phyloP scores from a whole-genome alignment of 768 basidiomycete genomes.

The Phylloporus arenicola region DNA sequence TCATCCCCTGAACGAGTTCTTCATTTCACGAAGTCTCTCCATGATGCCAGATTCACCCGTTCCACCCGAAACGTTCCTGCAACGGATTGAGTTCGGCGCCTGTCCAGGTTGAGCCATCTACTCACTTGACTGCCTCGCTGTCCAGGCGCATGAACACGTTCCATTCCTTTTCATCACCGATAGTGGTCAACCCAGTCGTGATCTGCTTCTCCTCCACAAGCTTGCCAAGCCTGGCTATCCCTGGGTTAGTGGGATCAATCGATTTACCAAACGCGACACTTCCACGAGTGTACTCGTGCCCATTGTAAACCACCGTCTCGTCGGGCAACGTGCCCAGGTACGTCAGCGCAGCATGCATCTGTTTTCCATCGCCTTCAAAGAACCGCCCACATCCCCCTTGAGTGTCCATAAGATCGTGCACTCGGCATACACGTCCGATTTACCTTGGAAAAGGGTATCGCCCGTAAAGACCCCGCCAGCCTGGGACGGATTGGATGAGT shows the following conservation, averaged over 20 bases:
- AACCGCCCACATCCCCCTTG: slow-evolving; percentile 87
- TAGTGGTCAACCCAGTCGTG: slow-evolving; percentile 81
- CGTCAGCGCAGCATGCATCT: slow-evolving; percentile 75
- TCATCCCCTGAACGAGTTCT: slow-evolving; percentile 78
- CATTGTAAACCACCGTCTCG: slow-evolving; percentile 77
- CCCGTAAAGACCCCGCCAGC: slow-evolving; percentile 88
- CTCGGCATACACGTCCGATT: not conserved
- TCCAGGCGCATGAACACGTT: slow-evolving; percentile 90
- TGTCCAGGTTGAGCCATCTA: slow-evolving; percentile 3
- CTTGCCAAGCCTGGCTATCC: slow-evolving; percentile 51
- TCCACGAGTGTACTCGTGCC: slow-evolving; percentile 86
- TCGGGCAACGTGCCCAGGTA: slow-evolving; percentile 70
- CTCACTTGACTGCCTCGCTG: slow-evolving; percentile 59
- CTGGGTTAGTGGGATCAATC: slow-evolving; percentile 59
- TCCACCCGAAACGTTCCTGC: slow-evolving; percentile 48
- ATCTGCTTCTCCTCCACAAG: slow-evolving; percentile 54
- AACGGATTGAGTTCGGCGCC: not conserved
- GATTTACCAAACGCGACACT: slow-evolving; percentile 67
- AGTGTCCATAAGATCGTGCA: not conserved
- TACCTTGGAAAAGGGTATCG: slow-evolving; percentile 76
- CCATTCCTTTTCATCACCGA: slow-evolving; percentile 91
- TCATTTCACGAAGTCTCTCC: slow-evolving; percentile 70
- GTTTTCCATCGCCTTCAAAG: slow-evolving; percentile 77
- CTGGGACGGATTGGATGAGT: slow-evolving; percentile 38
- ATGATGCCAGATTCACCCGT: slow-evolving; percentile 53